Base-by-base conservation (phyloP, 768 basidiomycete species). In the Dioszegia hungarica region DNA sequence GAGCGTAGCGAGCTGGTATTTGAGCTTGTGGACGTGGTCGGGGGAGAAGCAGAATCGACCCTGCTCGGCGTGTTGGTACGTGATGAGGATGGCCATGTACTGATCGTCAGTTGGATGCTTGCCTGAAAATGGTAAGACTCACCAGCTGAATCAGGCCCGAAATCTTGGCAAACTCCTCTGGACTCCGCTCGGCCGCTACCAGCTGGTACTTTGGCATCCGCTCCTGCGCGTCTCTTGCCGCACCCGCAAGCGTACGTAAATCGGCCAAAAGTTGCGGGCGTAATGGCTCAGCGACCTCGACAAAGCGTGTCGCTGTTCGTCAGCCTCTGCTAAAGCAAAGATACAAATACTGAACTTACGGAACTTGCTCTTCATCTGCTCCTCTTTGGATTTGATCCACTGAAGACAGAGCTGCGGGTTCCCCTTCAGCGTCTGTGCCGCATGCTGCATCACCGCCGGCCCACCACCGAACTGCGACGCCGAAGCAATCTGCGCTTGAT, bases 171-270 rank as follows among this genome's bases (percentile, higher is more conserved):
- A 55, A 55, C 39, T 55, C 54, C 12, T 34, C 44, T 15, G 36
- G 31, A 22, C 43, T 33, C 22, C 33, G 45, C 25, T 66, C 64
- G 27, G 61, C 57, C 38, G 61, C 57, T 24, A 61, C 58, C 46
- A 66, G 38, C 2, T 60, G 31, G 44, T 62, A 66, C 54, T 62
- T 66, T 22, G 58, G 58, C 28, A 62, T 61, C 27, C 43, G 56
- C 2, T 31, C 33, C 46, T 62, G 56, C 33, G 60, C 60, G 15
- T 66, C 64, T 24, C 50, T 57, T 27, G 57, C 59, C 11, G 54
- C 56, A 4, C 46, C 49, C 20, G 44, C 50, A 27, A 66, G 39
- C 15, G 38, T 22, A 12, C 50, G 54, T 6, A 66, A 28, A 20
- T 66, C 64, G 41, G 12, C 44, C 15, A 55, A 38, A 15, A 62